These are phyloP conservation scores for Fragosphaeria purpurea DNA, from an alignment of 2,329 filamentous ascomycete species.

Conservation along the genomic window DNA sequence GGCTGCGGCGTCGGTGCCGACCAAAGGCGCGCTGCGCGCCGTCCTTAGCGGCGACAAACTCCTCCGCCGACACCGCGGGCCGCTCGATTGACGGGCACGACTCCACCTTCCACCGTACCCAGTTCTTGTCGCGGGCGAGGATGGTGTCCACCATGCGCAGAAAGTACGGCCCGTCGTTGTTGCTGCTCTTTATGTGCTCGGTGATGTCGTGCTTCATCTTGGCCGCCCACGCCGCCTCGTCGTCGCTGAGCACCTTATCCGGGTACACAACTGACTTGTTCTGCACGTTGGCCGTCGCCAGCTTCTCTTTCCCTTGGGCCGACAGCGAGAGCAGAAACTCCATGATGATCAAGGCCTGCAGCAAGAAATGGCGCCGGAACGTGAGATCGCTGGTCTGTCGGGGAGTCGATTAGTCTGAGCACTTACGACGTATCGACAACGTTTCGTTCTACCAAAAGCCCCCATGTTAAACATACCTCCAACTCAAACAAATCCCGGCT, in stretches of 20 bases:
- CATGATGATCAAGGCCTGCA: slow-evolving; percentile 87
- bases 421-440: no score
- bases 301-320: slow-evolving; percentile 68
- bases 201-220: slow-evolving; percentile 71
- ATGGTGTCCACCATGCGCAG: slow-evolving; percentile 96
- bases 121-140: slow-evolving; percentile 91
- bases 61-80: slow-evolving; percentile 56
- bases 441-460: no score
- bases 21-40: slow-evolving; percentile 56
- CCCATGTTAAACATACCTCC: slow-evolving; percentile 48
- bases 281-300: slow-evolving; percentile 51
- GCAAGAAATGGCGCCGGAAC: slow-evolving; percentile 86
- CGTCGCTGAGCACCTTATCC: slow-evolving; percentile 64
- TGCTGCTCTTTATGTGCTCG: slow-evolving; percentile 68
- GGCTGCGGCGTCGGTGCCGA: slow-evolving; percentile 61
- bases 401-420: background rate
- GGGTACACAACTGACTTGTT: slow-evolving; percentile 85
- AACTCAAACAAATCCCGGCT: slow-evolving; percentile 92
- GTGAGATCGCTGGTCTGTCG: slow-evolving; percentile 78
- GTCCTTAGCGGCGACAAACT: slow-evolving; percentile 60
- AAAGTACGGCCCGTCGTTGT: slow-evolving; percentile 79
- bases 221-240: slow-evolving; percentile 81
- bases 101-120: slow-evolving; percentile 97
- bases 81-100: slow-evolving; percentile 80
- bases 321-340: slow-evolving; percentile 93